Base-by-base conservation (phyloP, 2,329 filamentous ascomycete genomes). In the Arthrobotrys iridis region DNA sequence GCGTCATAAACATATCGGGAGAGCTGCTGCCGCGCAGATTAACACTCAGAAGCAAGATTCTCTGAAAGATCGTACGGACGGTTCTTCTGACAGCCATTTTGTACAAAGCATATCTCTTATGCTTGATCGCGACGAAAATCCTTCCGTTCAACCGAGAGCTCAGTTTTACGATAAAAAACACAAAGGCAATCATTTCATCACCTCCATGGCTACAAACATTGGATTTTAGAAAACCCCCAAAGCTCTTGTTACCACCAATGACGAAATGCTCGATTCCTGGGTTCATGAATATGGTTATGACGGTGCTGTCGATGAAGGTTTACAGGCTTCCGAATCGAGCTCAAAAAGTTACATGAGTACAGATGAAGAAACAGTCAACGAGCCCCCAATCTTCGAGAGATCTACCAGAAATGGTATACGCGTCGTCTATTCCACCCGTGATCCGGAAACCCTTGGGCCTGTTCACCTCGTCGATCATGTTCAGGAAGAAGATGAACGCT, bases 311-410 rank as follows among this genome's bases (percentile, higher is more conserved):
- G 55, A 68, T 35, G 11, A 3, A 33, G 57, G 52, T 18, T 55
- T 3, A 4, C 24, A 26, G 24, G 37, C n/a, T n/a, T 43, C 35
- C 35, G 33, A 52, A n/a, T n/a, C n/a, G n/a, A n/a, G 26, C 11
- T 48, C 18, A 20, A 7, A 22, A 13, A 6, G 3, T 20, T 5
- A n/a, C n/a, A n/a, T n/a, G n/a, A 57, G 13, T 52, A 28, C 28
- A 7, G 66, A 70, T 37, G 66, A 70, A 7, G 45, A 52, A 4
- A n/a, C n/a, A n/a, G 28, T 37, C 10, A 22, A 18, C 6, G 28
- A 55, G n/a, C n/a, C 45, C 4, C 66, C 45, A 2, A 45, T 63
- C 1, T 70, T 70, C n/a, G 66, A 55, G 37, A 26, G 66, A 13
- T 70, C 66, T 3, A 18, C 41, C 3, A 18, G 45, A 1, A 37